A percentile compares a stretch with the other conserved stretches of the same genome.
Evolutionary conservation across 306 rosid species (phyloP).

Genomic region (Canavalia gladiata): DNA sequence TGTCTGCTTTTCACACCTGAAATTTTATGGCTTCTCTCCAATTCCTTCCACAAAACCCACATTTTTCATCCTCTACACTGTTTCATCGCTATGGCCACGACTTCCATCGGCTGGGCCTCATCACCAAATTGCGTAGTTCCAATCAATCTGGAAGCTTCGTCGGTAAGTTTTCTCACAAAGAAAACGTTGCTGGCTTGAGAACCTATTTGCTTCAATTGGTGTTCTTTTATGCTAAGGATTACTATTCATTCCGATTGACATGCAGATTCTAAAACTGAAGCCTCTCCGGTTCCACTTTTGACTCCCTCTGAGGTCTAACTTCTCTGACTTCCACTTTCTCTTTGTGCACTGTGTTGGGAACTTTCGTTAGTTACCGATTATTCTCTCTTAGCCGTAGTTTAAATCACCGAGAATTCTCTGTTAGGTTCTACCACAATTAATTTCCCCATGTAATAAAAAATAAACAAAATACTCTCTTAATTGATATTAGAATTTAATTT

Average conservation of each 20-base stretch:
- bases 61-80: background rate
- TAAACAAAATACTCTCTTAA: background rate
- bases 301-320: constrained; percentile 63
- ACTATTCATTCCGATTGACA: background rate
- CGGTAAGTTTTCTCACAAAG: constrained; percentile 45
- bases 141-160: constrained; percentile 39
- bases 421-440: too few relatives aligned
- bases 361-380: background rate
- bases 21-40: constrained; percentile 54
- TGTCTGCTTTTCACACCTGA: background rate
- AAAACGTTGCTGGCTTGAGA: background rate
- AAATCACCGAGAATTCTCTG: too few relatives aligned
- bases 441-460: background rate
- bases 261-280: constrained; percentile 58
- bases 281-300: constrained; percentile 64
- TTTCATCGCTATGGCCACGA: constrained; percentile 18
- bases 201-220: background rate
- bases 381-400: too few relatives aligned
- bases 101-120: constrained; percentile 39
- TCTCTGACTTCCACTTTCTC: constrained; percentile 23
- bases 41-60: constrained; percentile 37
- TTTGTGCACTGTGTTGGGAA: background rate
- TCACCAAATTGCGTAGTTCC: constrained; percentile 41
- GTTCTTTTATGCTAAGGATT: background rate
- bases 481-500: too few relatives aligned